Conservation (phyloP, 129 eudicot species). For the Scalesia atractyloides region DNA sequence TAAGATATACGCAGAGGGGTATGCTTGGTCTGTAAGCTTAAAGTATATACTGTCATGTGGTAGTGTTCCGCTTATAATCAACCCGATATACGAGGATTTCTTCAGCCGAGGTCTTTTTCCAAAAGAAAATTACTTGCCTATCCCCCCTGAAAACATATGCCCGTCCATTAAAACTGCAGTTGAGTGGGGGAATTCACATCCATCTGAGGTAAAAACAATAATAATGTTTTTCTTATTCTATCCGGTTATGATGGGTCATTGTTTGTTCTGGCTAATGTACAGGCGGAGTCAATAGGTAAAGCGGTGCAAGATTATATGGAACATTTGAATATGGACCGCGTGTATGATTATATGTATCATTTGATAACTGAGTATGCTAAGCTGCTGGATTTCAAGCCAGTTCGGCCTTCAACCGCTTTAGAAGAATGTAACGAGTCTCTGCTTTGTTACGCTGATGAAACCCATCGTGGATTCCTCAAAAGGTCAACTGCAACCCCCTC, state of each 20-base stretch:
- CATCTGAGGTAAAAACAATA: conserved; percentile 41
- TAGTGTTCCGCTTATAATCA: conserved; percentile 58
- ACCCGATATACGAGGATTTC: conserved; percentile 69
- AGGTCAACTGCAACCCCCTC: conserved; percentile 58
- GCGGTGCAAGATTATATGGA: conserved; percentile 68
- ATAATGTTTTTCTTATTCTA: background rate
- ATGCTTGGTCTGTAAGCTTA: conserved; percentile 94
- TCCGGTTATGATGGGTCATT: background rate
- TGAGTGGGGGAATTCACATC: conserved; percentile 69
- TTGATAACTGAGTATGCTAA: conserved; percentile 59
- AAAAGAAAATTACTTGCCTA: conserved; percentile 51
- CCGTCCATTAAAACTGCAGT: conserved; percentile 59
- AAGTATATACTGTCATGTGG: conserved; percentile 85
- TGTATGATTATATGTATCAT: conserved; percentile 83
- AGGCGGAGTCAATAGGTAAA: conserved; percentile 74
- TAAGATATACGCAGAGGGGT: conserved; percentile 91
- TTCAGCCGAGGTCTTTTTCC: conserved; percentile 71
- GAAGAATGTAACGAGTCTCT: conserved; percentile 60
- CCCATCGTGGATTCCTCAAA: conserved; percentile 46
- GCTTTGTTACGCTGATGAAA: conserved; percentile 71
- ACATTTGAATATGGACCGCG: conserved; percentile 51
- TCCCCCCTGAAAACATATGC: conserved; percentile 53
- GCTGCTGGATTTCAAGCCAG: conserved; percentile 59
- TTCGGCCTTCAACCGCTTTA: conserved; percentile 49
- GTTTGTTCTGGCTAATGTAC: conserved; percentile 18